These are phyloP conservation scores for Calonectria honghensis DNA, from an alignment of 2,329 filamentous ascomycete species.

Conservation along the genomic window DNA sequence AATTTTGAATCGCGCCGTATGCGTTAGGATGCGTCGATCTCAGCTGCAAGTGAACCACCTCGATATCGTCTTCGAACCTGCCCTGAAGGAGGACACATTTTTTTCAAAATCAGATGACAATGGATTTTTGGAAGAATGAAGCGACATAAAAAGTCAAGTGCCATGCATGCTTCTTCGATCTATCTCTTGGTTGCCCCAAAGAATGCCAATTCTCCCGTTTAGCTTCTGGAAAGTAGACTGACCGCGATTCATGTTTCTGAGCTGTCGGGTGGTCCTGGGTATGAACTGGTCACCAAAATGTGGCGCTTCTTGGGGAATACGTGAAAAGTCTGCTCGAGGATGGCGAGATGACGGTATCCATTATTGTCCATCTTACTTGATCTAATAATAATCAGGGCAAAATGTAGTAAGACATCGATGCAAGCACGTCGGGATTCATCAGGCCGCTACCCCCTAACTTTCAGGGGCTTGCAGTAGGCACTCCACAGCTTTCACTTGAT, in stretches of 20 bases:
- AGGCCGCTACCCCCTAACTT: background rate
- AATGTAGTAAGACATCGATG: background rate
- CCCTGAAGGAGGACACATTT: background rate
- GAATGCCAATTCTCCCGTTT: background rate
- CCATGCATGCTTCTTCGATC: background rate
- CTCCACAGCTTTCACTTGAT: background rate
- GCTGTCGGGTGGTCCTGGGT: background rate
- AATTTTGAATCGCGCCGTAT: background rate
- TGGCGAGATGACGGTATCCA: background rate
- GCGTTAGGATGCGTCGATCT: background rate
- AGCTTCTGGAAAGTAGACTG: background rate
- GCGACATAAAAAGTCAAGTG: too few relatives aligned
- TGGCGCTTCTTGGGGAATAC: background rate
- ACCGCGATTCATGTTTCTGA: background rate
- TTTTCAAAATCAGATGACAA: background rate
- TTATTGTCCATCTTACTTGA: background rate
- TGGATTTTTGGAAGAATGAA: too few relatives aligned
- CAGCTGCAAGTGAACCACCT: background rate
- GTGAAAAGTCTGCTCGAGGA: background rate
- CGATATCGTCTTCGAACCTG: background rate
- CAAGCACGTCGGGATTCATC: background rate
- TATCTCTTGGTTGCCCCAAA: background rate
- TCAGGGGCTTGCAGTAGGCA: background rate
- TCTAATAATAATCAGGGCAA: background rate
- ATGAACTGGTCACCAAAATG: background rate